These are phyloP conservation scores for Pseudocercospora pini-densiflorae DNA, from an alignment of 2,329 filamentous ascomycete species.

Conservation along the genomic window DNA sequence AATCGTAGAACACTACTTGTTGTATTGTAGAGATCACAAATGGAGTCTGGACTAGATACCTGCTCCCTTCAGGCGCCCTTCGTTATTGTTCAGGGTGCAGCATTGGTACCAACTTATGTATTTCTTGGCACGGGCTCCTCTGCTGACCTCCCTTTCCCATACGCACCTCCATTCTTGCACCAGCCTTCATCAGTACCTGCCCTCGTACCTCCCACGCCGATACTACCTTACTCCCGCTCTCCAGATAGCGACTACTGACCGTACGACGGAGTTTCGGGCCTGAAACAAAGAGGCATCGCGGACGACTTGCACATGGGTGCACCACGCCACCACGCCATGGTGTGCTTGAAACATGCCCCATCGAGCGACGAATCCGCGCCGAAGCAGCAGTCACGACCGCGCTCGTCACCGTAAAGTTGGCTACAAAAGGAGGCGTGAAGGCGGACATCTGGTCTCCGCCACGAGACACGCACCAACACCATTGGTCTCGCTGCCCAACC, in stretches of 20 bases:
- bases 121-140: no score
- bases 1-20: no score
- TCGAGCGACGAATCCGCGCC: not conserved
- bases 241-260: not conserved
- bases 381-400: not conserved
- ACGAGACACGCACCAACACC: not conserved
- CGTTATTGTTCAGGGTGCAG: no score
- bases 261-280: not conserved
- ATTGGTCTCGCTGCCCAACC: not conserved
- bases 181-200: no score
- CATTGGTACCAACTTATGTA: no score
- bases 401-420: not conserved
- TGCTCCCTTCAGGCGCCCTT: no score
- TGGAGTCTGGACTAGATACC: no score
- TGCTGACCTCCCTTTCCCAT: no score
- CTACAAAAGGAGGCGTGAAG: not conserved
- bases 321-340: not conserved
- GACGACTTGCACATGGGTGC: no score
- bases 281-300: not conserved
- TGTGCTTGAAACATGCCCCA: not conserved
- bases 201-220: not conserved
- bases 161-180: no score
- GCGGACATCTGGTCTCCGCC: not conserved
- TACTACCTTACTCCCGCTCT: not conserved
- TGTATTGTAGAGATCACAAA: no score